Percentiles rank a stretch among this genome's conserved stretches.
Conservation (phyloP, 2,329 filamentous ascomycete species). For the Pyrenophora graminea region DNA sequence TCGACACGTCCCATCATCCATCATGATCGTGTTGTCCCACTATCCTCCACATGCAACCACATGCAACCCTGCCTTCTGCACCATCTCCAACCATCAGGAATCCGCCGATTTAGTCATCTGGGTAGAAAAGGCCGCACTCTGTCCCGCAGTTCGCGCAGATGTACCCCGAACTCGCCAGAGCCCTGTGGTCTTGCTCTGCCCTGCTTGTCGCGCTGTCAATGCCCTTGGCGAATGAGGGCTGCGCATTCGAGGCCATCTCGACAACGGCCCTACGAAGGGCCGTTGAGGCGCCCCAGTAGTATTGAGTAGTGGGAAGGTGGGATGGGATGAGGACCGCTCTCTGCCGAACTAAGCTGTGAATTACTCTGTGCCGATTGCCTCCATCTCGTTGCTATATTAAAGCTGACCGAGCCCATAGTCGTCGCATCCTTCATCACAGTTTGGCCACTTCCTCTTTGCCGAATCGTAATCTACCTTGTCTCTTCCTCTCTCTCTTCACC, state of each 20-base stretch:
- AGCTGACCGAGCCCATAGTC: slow-evolving; percentile 38
- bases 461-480: slow-evolving; percentile 10
- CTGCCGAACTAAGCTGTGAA: slow-evolving; percentile 34
- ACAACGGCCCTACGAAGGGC: slow-evolving; percentile 19
- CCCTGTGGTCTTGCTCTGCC: slow-evolving; percentile 28
- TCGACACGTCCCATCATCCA: slow-evolving; percentile 20
- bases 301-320: slow-evolving; percentile 23
- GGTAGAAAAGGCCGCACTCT: slow-evolving; percentile 38
- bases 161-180: slow-evolving; percentile 35
- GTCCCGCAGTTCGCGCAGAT: slow-evolving; percentile 41
- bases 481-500: background rate
- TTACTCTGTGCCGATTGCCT: slow-evolving; percentile 40
- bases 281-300: slow-evolving; percentile 25
- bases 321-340: slow-evolving; percentile 39
- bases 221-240: slow-evolving; percentile 34
- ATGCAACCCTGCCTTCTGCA: slow-evolving; percentile 28
- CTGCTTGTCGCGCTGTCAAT: slow-evolving; percentile 26
- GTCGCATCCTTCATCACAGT: slow-evolving; percentile 14
- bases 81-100: slow-evolving; percentile 25
- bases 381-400: slow-evolving; percentile 46
- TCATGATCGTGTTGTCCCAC: slow-evolving; percentile 28
- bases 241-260: slow-evolving; percentile 26
- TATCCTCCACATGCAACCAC: slow-evolving; percentile 16
- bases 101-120: slow-evolving; percentile 43
- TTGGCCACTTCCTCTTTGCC: slow-evolving; percentile 23